Percentiles rank a stretch among this genome's conserved stretches.
Conservation (phyloP, 2,329 filamentous ascomycete species). For the Graphilbum fragrans region DNA sequence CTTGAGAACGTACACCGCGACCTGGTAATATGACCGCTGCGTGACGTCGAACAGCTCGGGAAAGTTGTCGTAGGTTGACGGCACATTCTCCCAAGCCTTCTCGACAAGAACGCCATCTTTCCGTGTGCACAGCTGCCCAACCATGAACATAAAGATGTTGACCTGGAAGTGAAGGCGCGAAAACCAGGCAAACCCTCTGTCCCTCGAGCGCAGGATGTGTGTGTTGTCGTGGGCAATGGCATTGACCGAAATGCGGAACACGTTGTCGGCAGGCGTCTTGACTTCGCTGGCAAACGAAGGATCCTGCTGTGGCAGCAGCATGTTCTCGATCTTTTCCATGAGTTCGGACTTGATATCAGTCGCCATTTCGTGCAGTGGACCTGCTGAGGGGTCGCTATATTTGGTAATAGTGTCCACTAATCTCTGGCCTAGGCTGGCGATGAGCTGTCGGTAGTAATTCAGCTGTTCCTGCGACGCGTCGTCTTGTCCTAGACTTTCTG, state of each 20-base stretch:
- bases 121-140: conserved; percentile 38
- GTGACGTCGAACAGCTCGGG: conserved; percentile 37
- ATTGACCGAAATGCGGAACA: conserved; percentile 41
- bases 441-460: conserved; percentile 27
- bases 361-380: conserved; percentile 39
- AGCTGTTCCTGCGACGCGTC: conserved; percentile 20
- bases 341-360: conserved; percentile 33
- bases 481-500: conserved; percentile 18
- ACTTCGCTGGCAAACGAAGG: conserved; percentile 38
- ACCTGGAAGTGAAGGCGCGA: conserved; percentile 41
- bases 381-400: conserved; percentile 38
- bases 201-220: conserved; percentile 28
- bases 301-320: conserved; percentile 33
- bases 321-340: conserved; percentile 33
- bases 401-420: conserved; percentile 33
- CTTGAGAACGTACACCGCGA: conserved; percentile 35
- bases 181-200: conserved; percentile 43
- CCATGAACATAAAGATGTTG: conserved; percentile 42
- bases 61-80: conserved; percentile 34
- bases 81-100: conserved; percentile 36
- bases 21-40: conserved; percentile 28
- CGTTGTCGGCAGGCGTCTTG: conserved; percentile 34
- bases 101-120: conserved; percentile 37
- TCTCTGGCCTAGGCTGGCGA: conserved; percentile 28
- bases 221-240: conserved; percentile 33